phyloP scores from a whole-genome alignment of 257 asterid genomes.

The Anisodus tanguticus region DNA sequence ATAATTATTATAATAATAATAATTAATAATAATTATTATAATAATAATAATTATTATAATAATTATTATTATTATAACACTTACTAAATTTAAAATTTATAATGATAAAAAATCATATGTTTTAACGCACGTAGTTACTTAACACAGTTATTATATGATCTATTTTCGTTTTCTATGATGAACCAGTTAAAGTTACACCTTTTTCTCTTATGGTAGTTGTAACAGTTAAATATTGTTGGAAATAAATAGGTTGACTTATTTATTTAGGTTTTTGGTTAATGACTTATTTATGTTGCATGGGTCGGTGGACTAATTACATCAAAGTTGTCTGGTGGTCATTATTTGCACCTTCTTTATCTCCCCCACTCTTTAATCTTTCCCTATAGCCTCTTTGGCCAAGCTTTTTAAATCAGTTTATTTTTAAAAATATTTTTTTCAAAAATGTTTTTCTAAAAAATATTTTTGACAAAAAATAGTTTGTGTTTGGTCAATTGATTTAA shows the following conservation, averaged over 20 bases:
- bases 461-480: no score
- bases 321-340: neutral
- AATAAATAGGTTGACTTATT: constrained; percentile 30
- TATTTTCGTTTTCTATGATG: neutral
- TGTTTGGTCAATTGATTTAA: no score
- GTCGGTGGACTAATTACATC: neutral
- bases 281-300: constrained; percentile 19
- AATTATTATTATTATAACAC: neutral
- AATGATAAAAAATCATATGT: constrained; percentile 8
- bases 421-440: no score
- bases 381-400: no score
- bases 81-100: neutral
- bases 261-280: neutral
- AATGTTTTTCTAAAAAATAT: no score
- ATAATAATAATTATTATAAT: no score
- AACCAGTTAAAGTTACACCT: neutral
- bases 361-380: neutral
- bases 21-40: no score
- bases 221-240: constrained; percentile 29
- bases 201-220: constrained; percentile 36
- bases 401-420: no score
- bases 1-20: no score
- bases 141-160: neutral
- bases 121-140: neutral
- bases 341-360: neutral